These are phyloP conservation scores for Climacium dendroides DNA, from an alignment of 225 moss, liverwort and hornwort genomes.

Conservation along the genomic window DNA sequence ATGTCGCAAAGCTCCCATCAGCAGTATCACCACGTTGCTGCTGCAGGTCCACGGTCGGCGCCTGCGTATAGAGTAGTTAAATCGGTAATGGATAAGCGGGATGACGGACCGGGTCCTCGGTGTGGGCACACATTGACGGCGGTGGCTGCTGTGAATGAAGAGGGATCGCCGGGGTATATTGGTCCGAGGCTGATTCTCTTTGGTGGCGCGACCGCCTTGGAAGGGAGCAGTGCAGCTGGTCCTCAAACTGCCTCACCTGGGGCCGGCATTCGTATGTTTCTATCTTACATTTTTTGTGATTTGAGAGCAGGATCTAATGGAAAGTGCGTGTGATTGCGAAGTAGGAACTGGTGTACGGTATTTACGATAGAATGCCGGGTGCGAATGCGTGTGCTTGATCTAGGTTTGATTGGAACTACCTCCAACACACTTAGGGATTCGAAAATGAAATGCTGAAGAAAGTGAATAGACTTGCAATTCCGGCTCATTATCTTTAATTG, in stretches of 20 bases:
- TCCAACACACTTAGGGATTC: background rate
- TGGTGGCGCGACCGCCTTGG: slow-evolving; percentile 79
- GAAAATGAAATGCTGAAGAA: background rate
- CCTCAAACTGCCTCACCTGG: slow-evolving; percentile 60
- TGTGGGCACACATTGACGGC: slow-evolving; percentile 84
- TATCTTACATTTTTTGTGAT: background rate
- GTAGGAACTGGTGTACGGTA: background rate
- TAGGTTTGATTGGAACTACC: background rate
- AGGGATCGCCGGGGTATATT: slow-evolving; percentile 57
- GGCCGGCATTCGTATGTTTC: slow-evolving; percentile 68
- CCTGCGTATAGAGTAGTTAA: slow-evolving; percentile 47
- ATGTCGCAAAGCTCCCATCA: background rate
- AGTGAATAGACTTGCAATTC: background rate
- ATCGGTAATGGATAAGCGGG: slow-evolving; percentile 54
- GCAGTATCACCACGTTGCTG: background rate
- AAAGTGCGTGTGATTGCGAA: background rate
- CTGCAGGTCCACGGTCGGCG: slow-evolving; percentile 50
- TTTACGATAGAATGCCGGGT: background rate
- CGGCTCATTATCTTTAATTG: background rate
- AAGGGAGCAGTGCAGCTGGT: slow-evolving; percentile 57
- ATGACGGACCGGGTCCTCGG: slow-evolving; percentile 77
- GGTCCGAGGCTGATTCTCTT: slow-evolving; percentile 84
- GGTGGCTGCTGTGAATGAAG: slow-evolving; percentile 72
- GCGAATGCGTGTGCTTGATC: background rate
- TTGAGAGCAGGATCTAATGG: background rate